Evolutionary conservation across 2,329 filamentous ascomycete genomes (phyloP), one percentile per base, ranked within the genome.

Genomic region (Colletotrichum salicis): DNA sequence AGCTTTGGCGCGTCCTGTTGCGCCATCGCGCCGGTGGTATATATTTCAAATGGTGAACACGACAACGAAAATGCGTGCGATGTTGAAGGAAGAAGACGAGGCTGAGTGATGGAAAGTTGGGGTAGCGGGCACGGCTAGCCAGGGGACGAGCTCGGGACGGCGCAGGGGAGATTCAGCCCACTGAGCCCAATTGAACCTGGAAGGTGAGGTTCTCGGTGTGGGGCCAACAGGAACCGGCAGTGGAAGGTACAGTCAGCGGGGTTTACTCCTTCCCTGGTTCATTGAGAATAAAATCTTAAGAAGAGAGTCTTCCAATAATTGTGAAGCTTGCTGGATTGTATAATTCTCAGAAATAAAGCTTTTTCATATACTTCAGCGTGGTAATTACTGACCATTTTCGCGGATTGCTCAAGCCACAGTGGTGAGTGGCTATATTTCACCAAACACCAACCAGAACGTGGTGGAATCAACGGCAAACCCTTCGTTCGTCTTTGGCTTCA

Each of bases 1-100:
- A 92, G 86, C 78, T 86, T 86, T 24, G 70, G 70, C 66, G 60
- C 31, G 60, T 72, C 70, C 48, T 48, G 55, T 13, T 67, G 41
- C 61, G 70, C 67, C 70, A 72, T 72, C 70, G 55, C 59, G 59
- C 61, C 64, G 45, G 27, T 59, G 22, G 61, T 64, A 51, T 52
- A 15, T n/a, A 41, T 8, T 7, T 33, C 22, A 24, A 29, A 15
- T 48, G 52, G 19, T 54, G 10, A 52, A 45, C 55, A 33, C n/a
- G 33, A 8, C 33, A 7, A 35, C 59, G 45, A 35, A 41, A 45
- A 22, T 31, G 29, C 60, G 22, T 27, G 45, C 12, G 33, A 13
- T n/a, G 22, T 19, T n/a, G 15, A 15, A 31, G 58, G 27, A 60
- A 35, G 31, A 52, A 31, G 60, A 62, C 60, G 31, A 63, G 60